Percentiles rank a stretch among this genome's conserved stretches.
These are phyloP conservation scores for Nannochloropsis gaditana DNA, from an alignment of 108 stramenopile species.

Conservation along the genomic window DNA sequence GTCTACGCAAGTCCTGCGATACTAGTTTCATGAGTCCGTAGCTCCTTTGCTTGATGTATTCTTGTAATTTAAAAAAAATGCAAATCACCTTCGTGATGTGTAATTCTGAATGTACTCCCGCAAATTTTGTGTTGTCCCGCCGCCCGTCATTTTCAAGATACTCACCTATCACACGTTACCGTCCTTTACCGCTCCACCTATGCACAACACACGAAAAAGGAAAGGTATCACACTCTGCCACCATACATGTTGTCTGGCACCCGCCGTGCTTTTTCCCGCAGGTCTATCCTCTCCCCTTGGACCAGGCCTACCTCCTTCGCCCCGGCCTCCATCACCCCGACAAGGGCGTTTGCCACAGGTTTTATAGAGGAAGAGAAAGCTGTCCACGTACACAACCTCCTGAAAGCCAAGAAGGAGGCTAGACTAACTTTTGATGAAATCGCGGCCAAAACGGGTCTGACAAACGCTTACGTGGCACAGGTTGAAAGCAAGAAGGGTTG, in stretches of 20 bases:
- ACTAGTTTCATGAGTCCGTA: too few species aligned
- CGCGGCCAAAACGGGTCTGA: background rate
- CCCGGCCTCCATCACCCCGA: background rate
- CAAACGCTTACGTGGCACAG: constrained; percentile 11
- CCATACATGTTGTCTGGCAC: background rate
- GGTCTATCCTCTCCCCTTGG: background rate
- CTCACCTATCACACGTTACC: too few species aligned
- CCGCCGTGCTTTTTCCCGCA: background rate
- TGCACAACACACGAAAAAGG: too few species aligned
- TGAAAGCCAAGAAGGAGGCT: constrained; percentile 12
- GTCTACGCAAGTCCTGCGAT: too few species aligned
- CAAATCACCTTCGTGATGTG: too few species aligned
- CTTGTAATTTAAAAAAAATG: too few species aligned
- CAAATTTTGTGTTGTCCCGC: too few species aligned
- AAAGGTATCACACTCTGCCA: background rate
- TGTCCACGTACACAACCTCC: background rate
- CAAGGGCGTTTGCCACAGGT: background rate
- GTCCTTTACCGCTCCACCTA: too few species aligned
- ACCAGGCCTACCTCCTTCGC: background rate
- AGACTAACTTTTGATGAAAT: background rate
- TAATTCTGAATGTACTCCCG: too few species aligned
- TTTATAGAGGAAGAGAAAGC: background rate
- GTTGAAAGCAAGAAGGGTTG: background rate
- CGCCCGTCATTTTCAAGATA: too few species aligned
- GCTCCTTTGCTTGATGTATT: too few species aligned